These are phyloP conservation scores for Pyrus hybrid DNA, from an alignment of 331 rosid genomes.

Conservation along the genomic window DNA sequence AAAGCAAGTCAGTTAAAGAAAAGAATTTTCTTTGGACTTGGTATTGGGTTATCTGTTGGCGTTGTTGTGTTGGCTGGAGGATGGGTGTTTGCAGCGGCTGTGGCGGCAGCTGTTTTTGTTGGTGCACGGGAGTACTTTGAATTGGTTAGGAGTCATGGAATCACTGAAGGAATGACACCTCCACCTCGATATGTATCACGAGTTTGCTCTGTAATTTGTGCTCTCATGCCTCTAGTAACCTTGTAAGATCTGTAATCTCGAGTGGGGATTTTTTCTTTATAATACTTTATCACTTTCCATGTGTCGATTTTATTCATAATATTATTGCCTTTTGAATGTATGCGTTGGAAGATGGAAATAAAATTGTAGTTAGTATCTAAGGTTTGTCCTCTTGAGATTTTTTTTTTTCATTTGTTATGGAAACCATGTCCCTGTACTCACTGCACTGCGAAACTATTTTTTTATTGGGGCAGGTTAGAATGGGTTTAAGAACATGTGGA, in stretches of 20 bases:
- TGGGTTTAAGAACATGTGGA: no score
- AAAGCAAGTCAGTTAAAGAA: slow-evolving; percentile 53
- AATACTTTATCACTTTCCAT: not conserved
- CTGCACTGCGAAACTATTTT: no score
- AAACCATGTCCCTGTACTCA: no score
- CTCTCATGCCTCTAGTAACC: slow-evolving; percentile 67
- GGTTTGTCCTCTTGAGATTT: no score
- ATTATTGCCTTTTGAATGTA: slow-evolving; percentile 1
- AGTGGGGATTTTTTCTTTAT: not conserved
- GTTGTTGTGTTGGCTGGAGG: slow-evolving; percentile 73
- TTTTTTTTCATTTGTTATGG: no score
- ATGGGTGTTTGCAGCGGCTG: slow-evolving; percentile 54
- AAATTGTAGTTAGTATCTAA: no score
- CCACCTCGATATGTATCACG: slow-evolving; percentile 76
- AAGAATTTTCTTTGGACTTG: slow-evolving; percentile 64
- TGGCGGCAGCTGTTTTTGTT: slow-evolving; percentile 54
- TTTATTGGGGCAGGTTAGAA: no score
- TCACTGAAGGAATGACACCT: slow-evolving; percentile 77
- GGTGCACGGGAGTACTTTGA: slow-evolving; percentile 79
- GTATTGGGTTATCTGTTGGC: slow-evolving; percentile 63
- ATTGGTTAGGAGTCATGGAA: slow-evolving; percentile 70
- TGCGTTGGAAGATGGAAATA: not conserved
- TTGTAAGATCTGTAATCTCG: slow-evolving; percentile 42
- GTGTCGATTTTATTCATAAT: not conserved
- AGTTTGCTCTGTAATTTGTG: slow-evolving; percentile 69